Evolutionary conservation across 345 rosid genomes (phyloP).

Genomic region (Pseudoturritis turrita): DNA sequence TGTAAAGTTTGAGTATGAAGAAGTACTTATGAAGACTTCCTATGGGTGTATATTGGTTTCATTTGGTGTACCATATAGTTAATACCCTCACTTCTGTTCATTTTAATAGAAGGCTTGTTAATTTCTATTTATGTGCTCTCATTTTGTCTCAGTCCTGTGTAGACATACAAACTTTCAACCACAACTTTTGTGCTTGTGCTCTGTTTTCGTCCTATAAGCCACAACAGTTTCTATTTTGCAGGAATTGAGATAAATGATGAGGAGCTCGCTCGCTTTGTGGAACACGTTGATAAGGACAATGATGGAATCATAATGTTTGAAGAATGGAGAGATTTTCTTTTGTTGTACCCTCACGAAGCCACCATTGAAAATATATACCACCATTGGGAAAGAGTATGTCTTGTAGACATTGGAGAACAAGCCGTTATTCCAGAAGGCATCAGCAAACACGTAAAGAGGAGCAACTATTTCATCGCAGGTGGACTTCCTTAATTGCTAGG

Average conservation of each 20-base stretch:
- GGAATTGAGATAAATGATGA: slow-evolving; percentile 83
- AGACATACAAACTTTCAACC: neutral
- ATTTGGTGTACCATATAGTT: neutral
- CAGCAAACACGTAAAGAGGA: slow-evolving; percentile 65
- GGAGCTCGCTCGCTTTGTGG: slow-evolving; percentile 85
- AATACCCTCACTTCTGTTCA: neutral
- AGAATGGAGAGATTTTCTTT: slow-evolving; percentile 94
- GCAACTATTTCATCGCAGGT: slow-evolving; percentile 74
- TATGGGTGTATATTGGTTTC: neutral
- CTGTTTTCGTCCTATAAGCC: slow-evolving; percentile 53
- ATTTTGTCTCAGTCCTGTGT: neutral
- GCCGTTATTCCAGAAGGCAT: slow-evolving; percentile 82
- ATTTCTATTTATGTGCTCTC: neutral
- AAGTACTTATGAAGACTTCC: neutral
- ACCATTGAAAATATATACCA: slow-evolving; percentile 87
- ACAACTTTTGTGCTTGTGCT: neutral
- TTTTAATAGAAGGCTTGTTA: neutral
- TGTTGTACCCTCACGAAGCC: slow-evolving; percentile 91
- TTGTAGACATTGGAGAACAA: slow-evolving; percentile 87
- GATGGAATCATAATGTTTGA: slow-evolving; percentile 89
- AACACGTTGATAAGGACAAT: slow-evolving; percentile 86
- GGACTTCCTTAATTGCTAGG: neutral
- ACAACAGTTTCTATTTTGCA: slow-evolving; percentile 45
- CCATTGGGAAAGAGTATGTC: slow-evolving; percentile 83
- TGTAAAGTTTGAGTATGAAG: neutral